Conservation (phyloP, 345 rosid genomes). For the Eucalyptus rudis region DNA sequence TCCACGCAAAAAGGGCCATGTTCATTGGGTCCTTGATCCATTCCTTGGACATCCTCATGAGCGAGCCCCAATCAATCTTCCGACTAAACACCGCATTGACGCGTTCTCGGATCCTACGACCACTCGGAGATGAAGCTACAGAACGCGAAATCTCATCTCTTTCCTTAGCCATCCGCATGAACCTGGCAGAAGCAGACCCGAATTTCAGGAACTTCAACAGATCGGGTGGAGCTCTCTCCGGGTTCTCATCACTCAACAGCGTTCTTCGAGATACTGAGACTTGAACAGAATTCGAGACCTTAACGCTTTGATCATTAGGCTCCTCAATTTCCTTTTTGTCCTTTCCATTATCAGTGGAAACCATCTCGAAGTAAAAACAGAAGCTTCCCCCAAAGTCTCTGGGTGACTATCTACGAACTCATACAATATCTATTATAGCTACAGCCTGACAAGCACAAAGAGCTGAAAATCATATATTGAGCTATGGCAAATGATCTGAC, state of each 20-base stretch:
- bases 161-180: conserved; percentile 47
- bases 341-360: conserved; percentile 20
- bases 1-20: conserved; percentile 78
- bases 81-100: conserved; percentile 34
- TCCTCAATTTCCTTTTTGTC: conserved; percentile 27
- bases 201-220: conserved; percentile 36
- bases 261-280: conserved; percentile 32
- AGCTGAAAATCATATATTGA: neutral
- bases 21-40: conserved; percentile 80
- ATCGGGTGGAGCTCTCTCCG: conserved; percentile 8
- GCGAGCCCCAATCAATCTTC: conserved; percentile 56
- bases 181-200: conserved; percentile 61
- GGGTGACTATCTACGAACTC: neutral
- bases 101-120: conserved; percentile 44
- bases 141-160: conserved; percentile 61
- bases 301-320: conserved; percentile 7
- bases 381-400: neutral
- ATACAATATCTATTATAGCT: neutral
- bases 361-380: conserved; percentile 14
- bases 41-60: conserved; percentile 42
- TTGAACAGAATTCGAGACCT: conserved; percentile 14
- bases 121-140: conserved; percentile 24
- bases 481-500: neutral
- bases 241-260: conserved; percentile 20
- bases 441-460: neutral